Conservation (phyloP, 768 basidiomycete species). For the Sarcomyxa edulis region DNA sequence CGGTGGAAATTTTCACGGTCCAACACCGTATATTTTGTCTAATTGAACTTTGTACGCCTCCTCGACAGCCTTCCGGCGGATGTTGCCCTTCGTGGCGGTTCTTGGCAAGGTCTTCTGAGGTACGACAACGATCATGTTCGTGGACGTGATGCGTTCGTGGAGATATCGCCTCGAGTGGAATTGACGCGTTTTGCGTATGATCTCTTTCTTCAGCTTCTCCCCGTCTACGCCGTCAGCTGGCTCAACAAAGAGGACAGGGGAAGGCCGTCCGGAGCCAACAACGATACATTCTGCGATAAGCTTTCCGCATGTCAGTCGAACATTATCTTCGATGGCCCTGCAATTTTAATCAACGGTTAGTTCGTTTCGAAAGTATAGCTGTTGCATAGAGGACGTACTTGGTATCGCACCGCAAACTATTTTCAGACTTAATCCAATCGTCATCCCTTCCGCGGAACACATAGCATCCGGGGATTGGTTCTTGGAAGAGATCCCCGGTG, state of each 20-base stretch:
- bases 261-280: slow-evolving; percentile 72
- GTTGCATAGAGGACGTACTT: slow-evolving; percentile 31
- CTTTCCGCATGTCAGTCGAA: slow-evolving; percentile 55
- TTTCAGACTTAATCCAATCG: slow-evolving; percentile 84
- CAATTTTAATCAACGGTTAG: slow-evolving; percentile 9
- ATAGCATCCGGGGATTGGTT: slow-evolving; percentile 52
- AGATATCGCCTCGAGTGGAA: slow-evolving; percentile 75
- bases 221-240: slow-evolving; percentile 47
- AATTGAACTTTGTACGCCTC: slow-evolving; percentile 52
- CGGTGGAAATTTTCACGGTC: background rate
- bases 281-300: slow-evolving; percentile 73
- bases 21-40: slow-evolving; percentile 46
- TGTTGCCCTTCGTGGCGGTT: slow-evolving; percentile 79
- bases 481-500: slow-evolving; percentile 78
- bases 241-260: slow-evolving; percentile 74
- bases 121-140: slow-evolving; percentile 65
- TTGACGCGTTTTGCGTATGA: slow-evolving; percentile 64
- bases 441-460: slow-evolving; percentile 70
- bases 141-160: slow-evolving; percentile 68
- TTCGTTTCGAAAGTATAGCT: background rate
- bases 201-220: slow-evolving; percentile 59
- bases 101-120: slow-evolving; percentile 62
- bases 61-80: slow-evolving; percentile 73
- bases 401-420: slow-evolving; percentile 74
- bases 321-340: slow-evolving; percentile 75